These are phyloP conservation scores for Arachis monticola DNA, from an alignment of 331 rosid genomes.

Conservation along the genomic window DNA sequence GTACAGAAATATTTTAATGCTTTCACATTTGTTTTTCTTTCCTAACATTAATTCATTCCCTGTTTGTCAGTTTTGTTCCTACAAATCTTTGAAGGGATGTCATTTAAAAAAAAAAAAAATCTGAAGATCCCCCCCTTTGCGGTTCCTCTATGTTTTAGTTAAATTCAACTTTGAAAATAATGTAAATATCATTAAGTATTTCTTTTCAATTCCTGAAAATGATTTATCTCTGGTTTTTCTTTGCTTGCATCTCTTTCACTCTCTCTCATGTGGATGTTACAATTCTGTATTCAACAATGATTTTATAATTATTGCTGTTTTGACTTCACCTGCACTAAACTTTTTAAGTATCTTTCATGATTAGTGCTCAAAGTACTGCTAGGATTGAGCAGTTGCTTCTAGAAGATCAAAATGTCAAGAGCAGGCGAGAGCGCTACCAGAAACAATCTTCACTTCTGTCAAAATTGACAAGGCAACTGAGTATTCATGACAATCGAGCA, in stretches of 20 bases:
- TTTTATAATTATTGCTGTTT: background rate
- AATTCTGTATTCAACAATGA: slow-evolving; percentile 1
- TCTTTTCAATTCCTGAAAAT: background rate
- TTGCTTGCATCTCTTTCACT: background rate
- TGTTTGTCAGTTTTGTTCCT: slow-evolving; percentile 21
- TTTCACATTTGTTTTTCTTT: slow-evolving; percentile 17
- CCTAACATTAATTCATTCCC: slow-evolving; percentile 4
- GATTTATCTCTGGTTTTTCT: background rate
- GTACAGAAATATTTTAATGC: slow-evolving; percentile 46
- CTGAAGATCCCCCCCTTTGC: background rate
- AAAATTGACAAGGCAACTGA: slow-evolving; percentile 85
- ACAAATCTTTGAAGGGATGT: background rate
- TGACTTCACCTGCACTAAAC: background rate
- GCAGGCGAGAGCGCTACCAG: slow-evolving; percentile 77
- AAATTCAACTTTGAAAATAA: slow-evolving; percentile 20
- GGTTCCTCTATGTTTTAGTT: background rate
- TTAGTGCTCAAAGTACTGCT: slow-evolving; percentile 81
- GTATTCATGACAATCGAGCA: slow-evolving; percentile 92
- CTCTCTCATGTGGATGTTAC: slow-evolving; percentile 1
- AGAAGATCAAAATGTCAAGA: slow-evolving; percentile 93
- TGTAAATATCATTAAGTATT: background rate
- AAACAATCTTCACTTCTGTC: slow-evolving; percentile 91
- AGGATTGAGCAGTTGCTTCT: slow-evolving; percentile 92
- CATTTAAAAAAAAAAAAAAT: background rate
- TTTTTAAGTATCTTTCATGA: slow-evolving; percentile 22